phyloP scores from a whole-genome alignment of 1,139 yeast species.

The Sugiyamaella sp. region DNA sequence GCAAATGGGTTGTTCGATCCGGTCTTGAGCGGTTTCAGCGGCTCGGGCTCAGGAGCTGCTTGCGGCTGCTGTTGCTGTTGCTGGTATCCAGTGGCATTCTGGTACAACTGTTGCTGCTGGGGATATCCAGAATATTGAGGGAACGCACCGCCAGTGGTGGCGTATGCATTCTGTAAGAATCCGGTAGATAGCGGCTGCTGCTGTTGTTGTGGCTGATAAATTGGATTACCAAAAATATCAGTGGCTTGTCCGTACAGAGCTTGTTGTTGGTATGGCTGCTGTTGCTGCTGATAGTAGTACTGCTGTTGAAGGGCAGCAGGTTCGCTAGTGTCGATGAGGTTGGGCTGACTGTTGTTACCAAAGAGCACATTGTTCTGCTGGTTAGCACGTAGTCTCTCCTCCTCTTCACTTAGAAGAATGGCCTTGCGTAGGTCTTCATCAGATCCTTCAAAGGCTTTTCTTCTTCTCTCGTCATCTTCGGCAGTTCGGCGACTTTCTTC shows the following conservation, averaged over 20 bases:
- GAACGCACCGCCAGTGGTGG: conserved; percentile 36
- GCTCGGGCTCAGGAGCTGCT: conserved; percentile 47
- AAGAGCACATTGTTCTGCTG: conserved; percentile 27
- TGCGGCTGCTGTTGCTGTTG: conserved; percentile 39
- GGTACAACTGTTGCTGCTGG: conserved; percentile 42
- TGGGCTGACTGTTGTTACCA: conserved; percentile 37
- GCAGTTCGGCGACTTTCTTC: conserved; percentile 85
- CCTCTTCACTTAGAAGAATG: conserved; percentile 80
- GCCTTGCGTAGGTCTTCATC: conserved; percentile 84
- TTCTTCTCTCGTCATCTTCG: conserved; percentile 71
- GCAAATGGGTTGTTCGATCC: conserved; percentile 95
- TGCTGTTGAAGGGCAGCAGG: conserved; percentile 31
- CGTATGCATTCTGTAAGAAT: conserved; percentile 48
- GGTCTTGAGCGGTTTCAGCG: conserved; percentile 63
- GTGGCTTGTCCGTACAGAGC: conserved; percentile 26
- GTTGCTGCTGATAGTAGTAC: conserved; percentile 27
- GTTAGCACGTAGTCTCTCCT: conserved; percentile 57
- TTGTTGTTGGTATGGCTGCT: conserved; percentile 33
- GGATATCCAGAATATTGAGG: conserved; percentile 34
- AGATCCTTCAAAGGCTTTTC: conserved; percentile 49
- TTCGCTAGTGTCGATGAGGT: conserved; percentile 33
- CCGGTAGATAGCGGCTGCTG: conserved; percentile 58
- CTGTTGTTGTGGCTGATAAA: conserved; percentile 46
- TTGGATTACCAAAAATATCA: conserved; percentile 83
- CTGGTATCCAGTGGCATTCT: conserved; percentile 33